Conservation (phyloP, 495 filamentous ascomycete genomes). For the Penicillium tannophilum region DNA sequence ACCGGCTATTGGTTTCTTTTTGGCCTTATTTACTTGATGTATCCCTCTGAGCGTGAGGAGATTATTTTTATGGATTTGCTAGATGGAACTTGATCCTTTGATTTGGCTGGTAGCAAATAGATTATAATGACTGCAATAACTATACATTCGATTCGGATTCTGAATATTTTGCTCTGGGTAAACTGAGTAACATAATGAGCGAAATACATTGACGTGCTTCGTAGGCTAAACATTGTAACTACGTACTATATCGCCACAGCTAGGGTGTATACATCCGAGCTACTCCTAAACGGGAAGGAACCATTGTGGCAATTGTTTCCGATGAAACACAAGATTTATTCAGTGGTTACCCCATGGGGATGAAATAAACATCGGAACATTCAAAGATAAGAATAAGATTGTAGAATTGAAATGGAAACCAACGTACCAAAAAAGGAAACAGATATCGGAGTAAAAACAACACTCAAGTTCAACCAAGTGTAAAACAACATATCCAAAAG, state of each 20-base stretch:
- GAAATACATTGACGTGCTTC: too few relatives aligned
- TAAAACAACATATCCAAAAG: not conserved
- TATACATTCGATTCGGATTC: not conserved
- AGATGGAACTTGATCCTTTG: not conserved
- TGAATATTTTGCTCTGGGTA: not conserved
- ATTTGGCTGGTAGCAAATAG: not conserved
- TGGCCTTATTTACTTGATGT: not conserved
- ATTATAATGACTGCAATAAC: not conserved
- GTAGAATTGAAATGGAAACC: not conserved
- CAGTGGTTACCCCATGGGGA: not conserved
- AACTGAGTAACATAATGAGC: too few relatives aligned
- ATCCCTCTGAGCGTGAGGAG: not conserved
- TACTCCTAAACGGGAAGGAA: not conserved
- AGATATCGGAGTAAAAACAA: not conserved
- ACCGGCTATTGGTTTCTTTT: not conserved
- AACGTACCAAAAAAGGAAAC: not conserved
- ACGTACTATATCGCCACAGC: not conserved
- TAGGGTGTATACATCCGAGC: not conserved
- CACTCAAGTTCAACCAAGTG: not conserved
- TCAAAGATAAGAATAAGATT: not conserved
- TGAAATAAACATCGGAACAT: not conserved
- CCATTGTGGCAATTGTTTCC: not conserved
- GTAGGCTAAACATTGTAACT: not conserved
- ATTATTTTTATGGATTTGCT: constrained; percentile 1
- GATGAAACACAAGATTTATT: not conserved